Percentiles rank a stretch among this genome's conserved stretches.
These are phyloP conservation scores for Tulasnella sp. DNA, from an alignment of 768 basidiomycete species.

Conservation along the genomic window DNA sequence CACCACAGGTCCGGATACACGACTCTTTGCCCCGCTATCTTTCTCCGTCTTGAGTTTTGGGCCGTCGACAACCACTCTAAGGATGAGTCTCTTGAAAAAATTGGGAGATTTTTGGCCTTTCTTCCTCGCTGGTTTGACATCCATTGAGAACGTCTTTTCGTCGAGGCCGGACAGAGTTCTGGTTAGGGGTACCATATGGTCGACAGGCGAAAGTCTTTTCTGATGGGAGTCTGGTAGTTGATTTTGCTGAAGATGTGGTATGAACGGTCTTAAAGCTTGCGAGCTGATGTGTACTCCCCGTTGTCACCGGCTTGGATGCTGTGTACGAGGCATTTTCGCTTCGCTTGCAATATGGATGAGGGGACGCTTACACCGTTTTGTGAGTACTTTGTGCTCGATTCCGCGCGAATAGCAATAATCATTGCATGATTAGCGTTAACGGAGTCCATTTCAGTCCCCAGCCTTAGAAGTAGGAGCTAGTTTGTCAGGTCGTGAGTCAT, in stretches of 20 bases:
- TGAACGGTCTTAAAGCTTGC: not conserved
- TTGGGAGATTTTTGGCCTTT: not conserved
- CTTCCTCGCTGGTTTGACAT: not conserved
- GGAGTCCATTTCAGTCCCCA: too few species aligned
- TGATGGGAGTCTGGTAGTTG: not conserved
- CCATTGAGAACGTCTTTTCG: not conserved
- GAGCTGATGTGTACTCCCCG: not conserved
- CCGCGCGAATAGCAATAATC: not conserved
- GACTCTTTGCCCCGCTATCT: not conserved
- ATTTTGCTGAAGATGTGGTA: not conserved
- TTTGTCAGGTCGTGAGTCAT: not conserved
- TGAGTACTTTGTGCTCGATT: not conserved
- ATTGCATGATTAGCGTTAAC: not conserved
- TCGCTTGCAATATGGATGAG: not conserved
- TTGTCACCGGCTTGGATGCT: not conserved
- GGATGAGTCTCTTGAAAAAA: not conserved
- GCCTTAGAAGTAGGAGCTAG: not conserved
- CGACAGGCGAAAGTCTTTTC: not conserved
- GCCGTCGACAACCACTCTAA: not conserved
- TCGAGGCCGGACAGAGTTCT: not conserved
- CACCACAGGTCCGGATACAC: not conserved
- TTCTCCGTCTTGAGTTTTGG: not conserved
- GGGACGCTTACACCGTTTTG: not conserved
- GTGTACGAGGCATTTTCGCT: not conserved
- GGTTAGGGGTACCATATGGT: not conserved